These are phyloP conservation scores for Sonneratia caseolaris DNA, from an alignment of 345 rosid genomes.

Conservation along the genomic window DNA sequence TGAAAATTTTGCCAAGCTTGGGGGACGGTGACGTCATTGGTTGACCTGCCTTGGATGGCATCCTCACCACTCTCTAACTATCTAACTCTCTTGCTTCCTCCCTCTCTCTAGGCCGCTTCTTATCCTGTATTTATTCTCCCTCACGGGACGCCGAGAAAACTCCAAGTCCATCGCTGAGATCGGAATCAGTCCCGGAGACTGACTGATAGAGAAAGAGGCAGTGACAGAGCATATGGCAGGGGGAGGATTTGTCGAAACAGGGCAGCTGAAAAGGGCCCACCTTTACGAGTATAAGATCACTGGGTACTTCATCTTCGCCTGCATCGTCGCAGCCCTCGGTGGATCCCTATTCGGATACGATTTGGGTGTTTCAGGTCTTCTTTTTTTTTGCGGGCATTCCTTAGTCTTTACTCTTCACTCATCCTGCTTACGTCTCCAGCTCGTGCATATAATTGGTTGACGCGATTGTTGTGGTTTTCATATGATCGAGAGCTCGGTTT, in stretches of 20 bases:
- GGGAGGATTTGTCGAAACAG: slow-evolving; percentile 36
- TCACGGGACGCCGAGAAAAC: neutral
- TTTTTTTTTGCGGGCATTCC: neutral
- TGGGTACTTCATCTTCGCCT: slow-evolving; percentile 47
- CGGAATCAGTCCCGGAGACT: neutral
- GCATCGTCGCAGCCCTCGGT: slow-evolving; percentile 52
- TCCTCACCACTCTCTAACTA: neutral
- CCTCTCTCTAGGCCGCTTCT: neutral
- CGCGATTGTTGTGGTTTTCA: neutral
- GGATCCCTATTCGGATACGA: slow-evolving; percentile 81
- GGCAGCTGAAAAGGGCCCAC: slow-evolving; percentile 47
- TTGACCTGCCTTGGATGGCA: neutral
- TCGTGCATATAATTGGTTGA: neutral
- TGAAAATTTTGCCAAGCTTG: no score
- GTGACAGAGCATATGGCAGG: slow-evolving; percentile 50
- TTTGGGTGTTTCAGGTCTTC: slow-evolving; percentile 75
- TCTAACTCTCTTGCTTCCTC: neutral
- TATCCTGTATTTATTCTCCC: neutral
- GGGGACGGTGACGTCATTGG: neutral
- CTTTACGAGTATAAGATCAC: slow-evolving; percentile 59
- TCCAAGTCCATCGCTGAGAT: neutral
- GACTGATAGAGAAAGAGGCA: slow-evolving; percentile 1
- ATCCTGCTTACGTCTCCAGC: neutral
- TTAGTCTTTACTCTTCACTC: neutral
- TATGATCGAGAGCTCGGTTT: neutral